Evolutionary conservation across 495 filamentous ascomycete species (phyloP).

Genomic region (Aspergillus ostianus): DNA sequence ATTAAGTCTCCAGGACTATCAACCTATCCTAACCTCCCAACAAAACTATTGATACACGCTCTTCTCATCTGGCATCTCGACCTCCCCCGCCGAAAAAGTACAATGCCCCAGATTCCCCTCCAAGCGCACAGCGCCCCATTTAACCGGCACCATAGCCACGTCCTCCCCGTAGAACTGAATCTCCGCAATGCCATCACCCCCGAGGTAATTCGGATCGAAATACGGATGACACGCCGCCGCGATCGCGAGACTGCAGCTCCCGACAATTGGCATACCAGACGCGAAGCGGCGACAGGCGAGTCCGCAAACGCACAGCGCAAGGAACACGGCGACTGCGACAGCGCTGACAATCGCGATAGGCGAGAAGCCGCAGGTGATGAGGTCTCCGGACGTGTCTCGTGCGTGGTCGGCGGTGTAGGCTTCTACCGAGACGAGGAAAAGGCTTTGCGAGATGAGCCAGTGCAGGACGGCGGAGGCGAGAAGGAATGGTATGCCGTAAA

Average conservation of each 20-base stretch:
- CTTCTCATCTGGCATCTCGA: slow-evolving; percentile 1
- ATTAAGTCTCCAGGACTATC: no score
- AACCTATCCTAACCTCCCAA: no score
- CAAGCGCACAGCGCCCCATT: slow-evolving; percentile 3
- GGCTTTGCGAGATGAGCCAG: slow-evolving; percentile 34
- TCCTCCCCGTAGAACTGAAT: not conserved
- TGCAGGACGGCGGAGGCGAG: slow-evolving; percentile 21
- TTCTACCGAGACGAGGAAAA: slow-evolving; percentile 24
- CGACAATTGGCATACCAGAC: not conserved
- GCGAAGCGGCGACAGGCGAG: not conserved
- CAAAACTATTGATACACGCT: not conserved
- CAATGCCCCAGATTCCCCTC: slow-evolving; percentile 2
- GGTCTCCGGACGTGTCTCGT: not conserved
- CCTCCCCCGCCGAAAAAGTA: slow-evolving; percentile 3
- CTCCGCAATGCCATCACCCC: not conserved
- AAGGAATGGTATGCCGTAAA: slow-evolving; percentile 24
- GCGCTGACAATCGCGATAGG: not conserved
- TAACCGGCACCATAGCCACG: not conserved
- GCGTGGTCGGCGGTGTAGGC: not conserved
- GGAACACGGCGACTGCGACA: not conserved
- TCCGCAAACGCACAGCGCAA: not conserved
- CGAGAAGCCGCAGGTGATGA: slow-evolving; percentile 2
- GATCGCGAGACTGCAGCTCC: not conserved
- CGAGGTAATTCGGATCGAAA: not conserved
- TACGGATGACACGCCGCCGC: slow-evolving; percentile 2